phyloP scores from a whole-genome alignment of 2,329 filamentous ascomycete species.

The Ophioceras dolichostomum region DNA sequence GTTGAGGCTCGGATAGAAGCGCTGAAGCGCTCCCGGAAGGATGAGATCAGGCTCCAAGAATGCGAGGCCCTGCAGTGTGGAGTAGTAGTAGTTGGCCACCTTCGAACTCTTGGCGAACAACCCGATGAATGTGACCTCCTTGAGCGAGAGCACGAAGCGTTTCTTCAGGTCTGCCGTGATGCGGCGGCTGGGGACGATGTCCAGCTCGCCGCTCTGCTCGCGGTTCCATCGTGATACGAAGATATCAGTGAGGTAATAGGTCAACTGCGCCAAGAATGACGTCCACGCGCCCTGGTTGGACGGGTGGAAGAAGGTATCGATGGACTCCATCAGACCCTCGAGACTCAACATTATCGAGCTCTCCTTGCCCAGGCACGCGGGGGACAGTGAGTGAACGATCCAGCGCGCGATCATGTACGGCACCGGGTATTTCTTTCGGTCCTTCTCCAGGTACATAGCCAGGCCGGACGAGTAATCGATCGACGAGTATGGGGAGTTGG shows the following conservation, averaged over 20 bases:
- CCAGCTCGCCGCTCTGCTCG: conserved; percentile 84
- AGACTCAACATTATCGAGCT: conserved; percentile 74
- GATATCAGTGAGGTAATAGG: conserved; percentile 86
- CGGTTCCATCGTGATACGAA: conserved; percentile 98
- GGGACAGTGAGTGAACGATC: conserved; percentile 88
- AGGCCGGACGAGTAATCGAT: conserved; percentile 77
- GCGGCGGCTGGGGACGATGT: conserved; percentile 66
- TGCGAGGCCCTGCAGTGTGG: conserved; percentile 76
- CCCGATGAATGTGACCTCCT: conserved; percentile 95
- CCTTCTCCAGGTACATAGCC: conserved; percentile 78
- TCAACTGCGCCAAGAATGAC: conserved; percentile 75
- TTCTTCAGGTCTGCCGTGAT: conserved; percentile 73
- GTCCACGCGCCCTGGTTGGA: conserved; percentile 94
- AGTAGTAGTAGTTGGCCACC: conserved; percentile 83
- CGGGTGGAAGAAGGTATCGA: conserved; percentile 97
- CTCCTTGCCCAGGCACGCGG: conserved; percentile 56
- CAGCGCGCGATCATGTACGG: conserved; percentile 86
- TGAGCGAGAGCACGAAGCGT: conserved; percentile 79
- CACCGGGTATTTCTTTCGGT: conserved; percentile 84
- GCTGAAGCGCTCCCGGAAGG: conserved; percentile 81
- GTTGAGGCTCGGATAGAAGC: conserved; percentile 94
- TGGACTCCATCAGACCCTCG: conserved; percentile 83
- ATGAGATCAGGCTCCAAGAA: conserved; percentile 88
- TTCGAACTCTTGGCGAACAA: conserved; percentile 93
- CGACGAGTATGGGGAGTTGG: conserved; percentile 80